A percentile compares a stretch with the other conserved stretches of the same genome.
Evolutionary conservation across 2,329 filamentous ascomycete species (phyloP).

Genomic region (Colletotrichum melonis): DNA sequence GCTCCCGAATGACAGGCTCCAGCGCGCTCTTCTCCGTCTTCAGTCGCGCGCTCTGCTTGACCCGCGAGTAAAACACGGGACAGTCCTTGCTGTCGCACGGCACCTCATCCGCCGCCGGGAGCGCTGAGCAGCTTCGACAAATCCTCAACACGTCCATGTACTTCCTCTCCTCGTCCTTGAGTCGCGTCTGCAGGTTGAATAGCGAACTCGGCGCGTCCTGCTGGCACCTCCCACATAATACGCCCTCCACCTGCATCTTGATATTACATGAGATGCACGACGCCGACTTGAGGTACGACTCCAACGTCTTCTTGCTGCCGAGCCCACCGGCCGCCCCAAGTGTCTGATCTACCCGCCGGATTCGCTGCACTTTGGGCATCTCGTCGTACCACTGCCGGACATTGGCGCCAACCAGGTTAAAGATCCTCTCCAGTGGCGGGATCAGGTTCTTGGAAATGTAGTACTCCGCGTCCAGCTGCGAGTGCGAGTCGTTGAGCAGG

Average conservation of each 20-base stretch:
- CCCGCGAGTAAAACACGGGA: slow-evolving; percentile 86
- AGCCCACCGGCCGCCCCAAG: slow-evolving; percentile 40
- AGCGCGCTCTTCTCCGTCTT: slow-evolving; percentile 50
- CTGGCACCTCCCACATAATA: slow-evolving; percentile 70
- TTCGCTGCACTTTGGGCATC: slow-evolving; percentile 90
- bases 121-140: slow-evolving; percentile 83
- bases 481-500: slow-evolving; percentile 79
- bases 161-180: slow-evolving; percentile 73
- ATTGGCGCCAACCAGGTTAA: slow-evolving; percentile 94
- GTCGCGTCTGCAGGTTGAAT: slow-evolving; percentile 69
- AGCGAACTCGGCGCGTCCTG: slow-evolving; percentile 69
- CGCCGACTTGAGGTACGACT: slow-evolving; percentile 88
- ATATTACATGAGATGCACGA: slow-evolving; percentile 81
- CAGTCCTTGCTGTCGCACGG: slow-evolving; percentile 92
- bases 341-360: slow-evolving; percentile 68
- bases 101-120: slow-evolving; percentile 81
- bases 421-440: slow-evolving; percentile 93
- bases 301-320: slow-evolving; percentile 71
- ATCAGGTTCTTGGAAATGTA: slow-evolving; percentile 98
- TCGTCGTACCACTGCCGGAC: slow-evolving; percentile 94
- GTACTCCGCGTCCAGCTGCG: slow-evolving; percentile 91
- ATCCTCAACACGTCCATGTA: slow-evolving; percentile 74
- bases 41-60: slow-evolving; percentile 68
- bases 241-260: slow-evolving; percentile 54
- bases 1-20: slow-evolving; percentile 46